phyloP scores from a whole-genome alignment of 2,329 filamentous ascomycete species.

The Penicillium olsonii region DNA sequence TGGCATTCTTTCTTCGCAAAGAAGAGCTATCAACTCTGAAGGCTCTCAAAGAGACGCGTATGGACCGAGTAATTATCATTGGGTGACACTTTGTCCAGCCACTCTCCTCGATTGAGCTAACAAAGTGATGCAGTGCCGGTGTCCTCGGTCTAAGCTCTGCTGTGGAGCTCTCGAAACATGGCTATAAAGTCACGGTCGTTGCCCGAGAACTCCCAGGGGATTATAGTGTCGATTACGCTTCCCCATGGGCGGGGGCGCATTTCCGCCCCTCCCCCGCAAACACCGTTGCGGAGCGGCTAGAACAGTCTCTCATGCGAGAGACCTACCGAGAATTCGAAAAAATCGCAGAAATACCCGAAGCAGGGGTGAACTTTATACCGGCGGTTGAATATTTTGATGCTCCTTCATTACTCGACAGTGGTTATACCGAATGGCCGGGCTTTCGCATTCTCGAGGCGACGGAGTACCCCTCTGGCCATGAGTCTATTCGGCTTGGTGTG shows the following conservation, averaged over 20 bases:
- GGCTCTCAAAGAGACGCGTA: too few relatives aligned
- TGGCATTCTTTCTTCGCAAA: too few relatives aligned
- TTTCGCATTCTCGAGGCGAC: conserved; percentile 1
- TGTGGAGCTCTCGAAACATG: too few relatives aligned
- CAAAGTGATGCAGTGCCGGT: too few relatives aligned
- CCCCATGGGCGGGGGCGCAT: conserved; percentile 13
- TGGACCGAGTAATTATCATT: too few relatives aligned
- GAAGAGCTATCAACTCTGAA: too few relatives aligned
- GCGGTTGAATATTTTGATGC: conserved; percentile 13
- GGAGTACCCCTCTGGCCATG: not conserved
- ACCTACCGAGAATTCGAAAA: conserved; percentile 9
- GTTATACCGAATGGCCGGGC: conserved; percentile 11
- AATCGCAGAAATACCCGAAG: conserved; percentile 5
- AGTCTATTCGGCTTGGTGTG: conserved; percentile 5
- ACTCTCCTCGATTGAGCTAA: too few relatives aligned
- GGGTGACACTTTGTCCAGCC: too few relatives aligned
- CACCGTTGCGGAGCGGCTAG: conserved; percentile 1
- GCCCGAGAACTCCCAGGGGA: conserved; percentile 11
- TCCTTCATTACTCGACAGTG: conserved; percentile 3
- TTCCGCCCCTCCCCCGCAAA: conserved; percentile 13
- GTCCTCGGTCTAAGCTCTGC: too few relatives aligned
- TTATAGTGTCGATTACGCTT: not conserved
- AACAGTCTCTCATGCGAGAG: conserved; percentile 12
- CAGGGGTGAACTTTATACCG: conserved; percentile 5
- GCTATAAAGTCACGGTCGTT: not conserved